Evolutionary conservation across 1,284 basidiomycete species (phyloP).

Genomic region (Irpex lacteus): DNA sequence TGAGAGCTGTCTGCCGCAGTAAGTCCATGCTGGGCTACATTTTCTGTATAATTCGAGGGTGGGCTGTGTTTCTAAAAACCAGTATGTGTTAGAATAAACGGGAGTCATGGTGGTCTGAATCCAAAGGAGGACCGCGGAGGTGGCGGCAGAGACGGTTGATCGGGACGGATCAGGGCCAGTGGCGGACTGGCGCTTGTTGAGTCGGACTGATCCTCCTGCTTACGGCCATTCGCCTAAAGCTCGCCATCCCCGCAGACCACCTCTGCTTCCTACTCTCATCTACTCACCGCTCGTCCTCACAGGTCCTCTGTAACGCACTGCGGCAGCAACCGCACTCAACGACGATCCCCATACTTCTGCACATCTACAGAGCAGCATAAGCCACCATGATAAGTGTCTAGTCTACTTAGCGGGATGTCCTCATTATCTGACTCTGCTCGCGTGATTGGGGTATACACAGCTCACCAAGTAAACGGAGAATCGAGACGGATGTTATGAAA

Average conservation of each 20-base stretch:
- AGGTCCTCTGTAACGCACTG: background rate
- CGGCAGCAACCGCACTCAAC: too few relatives aligned
- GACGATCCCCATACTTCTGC: too few relatives aligned
- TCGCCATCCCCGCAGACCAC: background rate
- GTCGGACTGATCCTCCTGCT: background rate
- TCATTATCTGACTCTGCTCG: constrained; percentile 9
- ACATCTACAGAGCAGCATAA: background rate
- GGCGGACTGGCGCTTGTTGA: background rate
- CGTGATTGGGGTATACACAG: constrained; percentile 38
- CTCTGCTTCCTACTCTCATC: background rate
- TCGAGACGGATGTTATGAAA: constrained; percentile 99
- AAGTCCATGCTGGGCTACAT: too few relatives aligned
- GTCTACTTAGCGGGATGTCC: background rate
- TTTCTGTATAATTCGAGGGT: background rate
- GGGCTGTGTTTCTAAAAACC: background rate
- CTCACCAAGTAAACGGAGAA: constrained; percentile 81
- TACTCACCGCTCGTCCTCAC: background rate
- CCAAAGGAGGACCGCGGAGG: too few relatives aligned
- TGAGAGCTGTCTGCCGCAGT: background rate
- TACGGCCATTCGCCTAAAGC: background rate
- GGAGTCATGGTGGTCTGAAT: background rate
- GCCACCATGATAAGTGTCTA: constrained; percentile 33
- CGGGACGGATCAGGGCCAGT: background rate
- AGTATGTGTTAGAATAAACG: background rate
- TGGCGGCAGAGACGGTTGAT: background rate